Percentiles rank a stretch among this genome's conserved stretches.
phyloP scores from a whole-genome alignment of 331 rosid species.

The Phaseolus coccineus region DNA sequence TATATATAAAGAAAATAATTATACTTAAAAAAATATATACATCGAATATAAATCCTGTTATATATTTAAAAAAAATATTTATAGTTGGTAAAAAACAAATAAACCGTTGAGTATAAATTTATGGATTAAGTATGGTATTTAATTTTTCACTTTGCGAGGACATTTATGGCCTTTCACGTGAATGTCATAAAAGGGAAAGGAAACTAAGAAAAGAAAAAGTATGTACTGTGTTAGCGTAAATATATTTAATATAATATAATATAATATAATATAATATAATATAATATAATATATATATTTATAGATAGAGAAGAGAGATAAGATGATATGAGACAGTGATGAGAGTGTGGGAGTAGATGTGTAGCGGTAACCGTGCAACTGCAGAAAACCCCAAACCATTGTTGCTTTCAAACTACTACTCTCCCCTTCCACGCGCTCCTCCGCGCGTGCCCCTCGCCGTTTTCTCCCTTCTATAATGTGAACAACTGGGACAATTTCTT shows the following conservation, averaged over 20 bases:
- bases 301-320: too few relatives aligned
- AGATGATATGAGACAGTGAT: not conserved
- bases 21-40: too few relatives aligned
- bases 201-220: not conserved
- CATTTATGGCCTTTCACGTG: slow-evolving; percentile 1
- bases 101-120: too few relatives aligned
- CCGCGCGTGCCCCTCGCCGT: slow-evolving; percentile 42
- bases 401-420: slow-evolving; percentile 34
- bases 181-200: not conserved
- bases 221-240: not conserved
- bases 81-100: too few relatives aligned
- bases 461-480: slow-evolving; percentile 50
- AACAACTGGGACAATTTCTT: slow-evolving; percentile 58
- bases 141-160: not conserved
- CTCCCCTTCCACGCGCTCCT: slow-evolving; percentile 42
- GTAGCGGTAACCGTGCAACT: slow-evolving; percentile 28
- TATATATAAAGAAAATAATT: too few relatives aligned
- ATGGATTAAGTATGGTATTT: too few relatives aligned
- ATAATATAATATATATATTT: too few relatives aligned
- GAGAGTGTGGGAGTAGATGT: slow-evolving; percentile 18
- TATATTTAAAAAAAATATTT: too few relatives aligned
- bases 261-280: too few relatives aligned
- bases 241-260: too few relatives aligned
- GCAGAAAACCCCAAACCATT: slow-evolving; percentile 39
- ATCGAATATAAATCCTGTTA: too few relatives aligned